Evolutionary conservation across 148 eudicot species (phyloP).

Genomic region (Pharnaceum exiguum): DNA sequence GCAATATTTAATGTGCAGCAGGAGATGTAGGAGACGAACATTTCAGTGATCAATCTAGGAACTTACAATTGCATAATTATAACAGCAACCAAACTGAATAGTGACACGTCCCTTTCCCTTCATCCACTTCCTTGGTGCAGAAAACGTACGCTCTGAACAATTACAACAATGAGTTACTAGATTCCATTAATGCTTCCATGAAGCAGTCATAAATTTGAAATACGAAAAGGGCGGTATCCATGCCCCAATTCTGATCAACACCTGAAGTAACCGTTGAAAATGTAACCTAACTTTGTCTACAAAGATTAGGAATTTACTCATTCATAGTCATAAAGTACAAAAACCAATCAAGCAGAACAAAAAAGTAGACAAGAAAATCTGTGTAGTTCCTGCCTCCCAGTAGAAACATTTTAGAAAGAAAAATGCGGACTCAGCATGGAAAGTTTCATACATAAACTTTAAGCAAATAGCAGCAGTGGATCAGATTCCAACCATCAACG

Average conservation of each 20-base stretch:
- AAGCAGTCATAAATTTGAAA: too few species aligned
- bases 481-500: too few species aligned
- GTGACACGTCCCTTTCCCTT: conserved; percentile 93
- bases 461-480: too few species aligned
- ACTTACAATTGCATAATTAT: conserved; percentile 62
- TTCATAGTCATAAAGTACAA: neutral
- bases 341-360: neutral
- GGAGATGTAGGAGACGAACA: neutral
- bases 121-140: conserved; percentile 96
- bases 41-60: neutral
- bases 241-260: neutral
- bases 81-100: conserved; percentile 87
- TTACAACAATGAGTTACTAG: too few species aligned
- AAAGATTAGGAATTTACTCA: neutral
- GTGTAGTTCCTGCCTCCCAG: too few species aligned
- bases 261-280: neutral
- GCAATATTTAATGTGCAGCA: neutral
- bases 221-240: neutral
- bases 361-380: too few species aligned
- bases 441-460: too few species aligned
- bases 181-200: too few species aligned
- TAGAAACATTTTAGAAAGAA: too few species aligned
- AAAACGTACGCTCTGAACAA: conserved; percentile 76
- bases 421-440: too few species aligned
- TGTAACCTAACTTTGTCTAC: neutral